phyloP scores from a whole-genome alignment of 371 early-diverging fungal species.

The Mucor racemosus region DNA sequence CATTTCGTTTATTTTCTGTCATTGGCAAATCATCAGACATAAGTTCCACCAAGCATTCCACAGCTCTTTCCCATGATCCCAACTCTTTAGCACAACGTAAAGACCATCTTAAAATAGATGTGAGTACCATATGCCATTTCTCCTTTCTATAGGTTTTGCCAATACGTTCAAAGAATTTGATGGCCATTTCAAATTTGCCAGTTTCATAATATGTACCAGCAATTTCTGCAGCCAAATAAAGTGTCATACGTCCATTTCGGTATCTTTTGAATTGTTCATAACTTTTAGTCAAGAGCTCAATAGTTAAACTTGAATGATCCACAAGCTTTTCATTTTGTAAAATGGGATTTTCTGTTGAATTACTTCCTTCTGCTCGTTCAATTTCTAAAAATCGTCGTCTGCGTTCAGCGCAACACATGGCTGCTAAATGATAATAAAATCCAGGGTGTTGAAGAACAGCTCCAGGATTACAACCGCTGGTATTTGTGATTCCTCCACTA shows the following conservation, averaged over 20 bases:
- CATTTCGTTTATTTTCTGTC: constrained; percentile 48
- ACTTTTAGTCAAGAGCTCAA: constrained; percentile 84
- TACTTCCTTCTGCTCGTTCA: constrained; percentile 32
- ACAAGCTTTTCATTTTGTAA: constrained; percentile 49
- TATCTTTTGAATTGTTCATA: constrained; percentile 87
- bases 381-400: constrained; percentile 60
- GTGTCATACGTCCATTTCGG: constrained; percentile 77
- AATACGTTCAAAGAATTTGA: constrained; percentile 88
- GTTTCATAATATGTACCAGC: constrained; percentile 80
- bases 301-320: constrained; percentile 72
- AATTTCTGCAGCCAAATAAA: constrained; percentile 86
- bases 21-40: constrained; percentile 53
- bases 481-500: background rate
- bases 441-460: constrained; percentile 85
- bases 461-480: constrained; percentile 57
- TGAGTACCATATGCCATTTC: constrained; percentile 75
- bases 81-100: constrained; percentile 76
- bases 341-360: background rate
- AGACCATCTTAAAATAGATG: constrained; percentile 69
- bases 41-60: constrained; percentile 78
- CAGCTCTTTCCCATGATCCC: constrained; percentile 62
- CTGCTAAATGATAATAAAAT: constrained; percentile 83
- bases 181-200: constrained; percentile 84
- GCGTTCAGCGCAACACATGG: constrained; percentile 76
- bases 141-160: constrained; percentile 90